A percentile compares a stretch with the other conserved stretches of the same genome.
Evolutionary conservation across 2,329 filamentous ascomycete species (phyloP).

Genomic region (Trichoderma sp.): DNA sequence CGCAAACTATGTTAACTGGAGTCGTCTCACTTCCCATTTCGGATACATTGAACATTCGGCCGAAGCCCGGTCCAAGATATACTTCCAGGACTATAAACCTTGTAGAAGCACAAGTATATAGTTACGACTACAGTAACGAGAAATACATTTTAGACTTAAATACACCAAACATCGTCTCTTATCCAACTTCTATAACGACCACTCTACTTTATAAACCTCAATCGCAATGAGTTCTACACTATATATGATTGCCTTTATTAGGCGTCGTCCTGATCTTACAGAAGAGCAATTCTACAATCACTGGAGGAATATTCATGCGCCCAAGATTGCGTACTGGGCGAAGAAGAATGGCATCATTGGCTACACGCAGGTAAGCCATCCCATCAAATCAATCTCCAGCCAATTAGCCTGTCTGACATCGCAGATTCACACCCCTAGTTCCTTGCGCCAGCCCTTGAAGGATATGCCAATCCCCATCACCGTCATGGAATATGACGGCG

Average conservation of each 20-base stretch:
- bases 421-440: not conserved
- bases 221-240: not conserved
- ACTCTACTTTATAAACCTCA: not conserved
- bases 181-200: no score
- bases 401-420: not conserved
- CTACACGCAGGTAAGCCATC: conserved; percentile 6
- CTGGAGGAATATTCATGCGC: conserved; percentile 17
- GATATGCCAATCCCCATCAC: not conserved
- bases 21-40: no score
- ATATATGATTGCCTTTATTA: conserved; percentile 10
- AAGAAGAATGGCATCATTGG: conserved; percentile 14
- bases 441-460: not conserved
- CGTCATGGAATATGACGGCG: conserved; percentile 15
- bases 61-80: not conserved
- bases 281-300: conserved; percentile 18
- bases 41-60: not conserved
- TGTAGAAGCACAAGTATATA: not conserved
- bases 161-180: not conserved
- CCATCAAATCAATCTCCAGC: no score
- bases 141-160: no score
- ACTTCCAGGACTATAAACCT: no score
- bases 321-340: conserved; percentile 15
- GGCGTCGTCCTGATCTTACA: conserved; percentile 7
- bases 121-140: not conserved
- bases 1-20: not conserved